Evolutionary conservation across 257 asterid genomes (phyloP).

Genomic region (Buddleja alternifolia): DNA sequence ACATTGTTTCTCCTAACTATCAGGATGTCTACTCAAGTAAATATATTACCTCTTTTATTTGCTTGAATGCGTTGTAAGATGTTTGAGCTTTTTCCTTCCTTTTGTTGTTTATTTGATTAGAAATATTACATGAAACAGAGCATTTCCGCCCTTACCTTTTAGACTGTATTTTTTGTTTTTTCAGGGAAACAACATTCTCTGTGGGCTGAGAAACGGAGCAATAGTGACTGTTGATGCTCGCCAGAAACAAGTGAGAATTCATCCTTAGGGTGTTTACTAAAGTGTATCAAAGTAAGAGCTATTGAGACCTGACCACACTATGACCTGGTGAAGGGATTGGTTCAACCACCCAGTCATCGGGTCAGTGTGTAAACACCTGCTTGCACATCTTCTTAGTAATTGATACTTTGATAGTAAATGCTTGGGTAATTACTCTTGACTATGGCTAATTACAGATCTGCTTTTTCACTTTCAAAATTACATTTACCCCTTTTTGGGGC

Average conservation of each 20-base stretch:
- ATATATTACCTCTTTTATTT: neutral
- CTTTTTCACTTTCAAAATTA: too few relatives aligned
- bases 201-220: conserved; percentile 91
- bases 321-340: conserved; percentile 15
- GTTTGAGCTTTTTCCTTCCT: neutral
- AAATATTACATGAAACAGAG: conserved; percentile 14
- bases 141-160: conserved; percentile 5
- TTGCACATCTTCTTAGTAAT: conserved; percentile 15
- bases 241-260: conserved; percentile 58
- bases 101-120: neutral
- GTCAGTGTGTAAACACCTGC: conserved; percentile 8
- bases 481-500: too few relatives aligned
- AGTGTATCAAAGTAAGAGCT: neutral
- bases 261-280: conserved; percentile 20
- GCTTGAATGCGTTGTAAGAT: conserved; percentile 7
- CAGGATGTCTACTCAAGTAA: neutral
- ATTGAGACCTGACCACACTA: conserved; percentile 4
- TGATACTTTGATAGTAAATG: neutral
- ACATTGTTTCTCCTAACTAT: neutral
- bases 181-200: conserved; percentile 67
- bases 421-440: too few relatives aligned
- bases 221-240: conserved; percentile 80
- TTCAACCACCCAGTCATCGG: neutral
- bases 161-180: conserved; percentile 25
- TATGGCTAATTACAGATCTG: too few relatives aligned